These are phyloP conservation scores for Hemileia vastatrix DNA, from an alignment of 1,284 basidiomycete genomes.

Conservation along the genomic window DNA sequence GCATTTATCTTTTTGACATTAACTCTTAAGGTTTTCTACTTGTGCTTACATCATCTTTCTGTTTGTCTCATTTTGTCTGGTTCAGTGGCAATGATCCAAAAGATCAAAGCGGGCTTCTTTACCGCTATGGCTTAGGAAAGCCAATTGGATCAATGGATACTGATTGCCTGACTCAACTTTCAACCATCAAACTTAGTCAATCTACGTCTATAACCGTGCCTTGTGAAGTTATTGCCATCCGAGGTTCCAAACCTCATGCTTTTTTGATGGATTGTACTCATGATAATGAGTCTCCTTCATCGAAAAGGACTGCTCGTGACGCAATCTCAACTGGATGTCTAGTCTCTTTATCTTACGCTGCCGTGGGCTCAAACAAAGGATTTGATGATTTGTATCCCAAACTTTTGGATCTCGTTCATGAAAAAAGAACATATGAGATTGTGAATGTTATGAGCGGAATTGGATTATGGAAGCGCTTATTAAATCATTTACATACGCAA, in stretches of 20 bases:
- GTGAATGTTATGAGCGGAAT: constrained; percentile 50
- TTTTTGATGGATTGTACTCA: constrained; percentile 88
- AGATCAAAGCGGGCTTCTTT: constrained; percentile 48
- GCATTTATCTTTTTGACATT: background rate
- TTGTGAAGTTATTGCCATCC: constrained; percentile 64
- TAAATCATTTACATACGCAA: constrained; percentile 79
- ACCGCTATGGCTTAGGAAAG: constrained; percentile 77
- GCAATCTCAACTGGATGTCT: constrained; percentile 82
- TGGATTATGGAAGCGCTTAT: constrained; percentile 64
- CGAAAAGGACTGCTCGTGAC: constrained; percentile 84
- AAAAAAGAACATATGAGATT: constrained; percentile 66
- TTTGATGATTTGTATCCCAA: constrained; percentile 95
- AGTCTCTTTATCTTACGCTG: constrained; percentile 72
- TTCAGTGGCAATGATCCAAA: constrained; percentile 6
- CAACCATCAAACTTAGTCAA: constrained; percentile 61
- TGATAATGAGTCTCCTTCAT: constrained; percentile 80
- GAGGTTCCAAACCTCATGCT: constrained; percentile 77
- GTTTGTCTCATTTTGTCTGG: background rate
- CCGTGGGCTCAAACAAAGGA: constrained; percentile 82
- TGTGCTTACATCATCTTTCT: constrained; percentile 50
- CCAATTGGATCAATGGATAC: constrained; percentile 88
- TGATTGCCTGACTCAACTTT: constrained; percentile 59
- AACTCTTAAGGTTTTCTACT: constrained; percentile 72
- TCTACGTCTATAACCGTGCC: constrained; percentile 59
- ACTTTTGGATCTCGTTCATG: constrained; percentile 70